These are phyloP conservation scores for Exophiala xenobiotica DNA, from an alignment of 2,329 filamentous ascomycete genomes.

Conservation along the genomic window DNA sequence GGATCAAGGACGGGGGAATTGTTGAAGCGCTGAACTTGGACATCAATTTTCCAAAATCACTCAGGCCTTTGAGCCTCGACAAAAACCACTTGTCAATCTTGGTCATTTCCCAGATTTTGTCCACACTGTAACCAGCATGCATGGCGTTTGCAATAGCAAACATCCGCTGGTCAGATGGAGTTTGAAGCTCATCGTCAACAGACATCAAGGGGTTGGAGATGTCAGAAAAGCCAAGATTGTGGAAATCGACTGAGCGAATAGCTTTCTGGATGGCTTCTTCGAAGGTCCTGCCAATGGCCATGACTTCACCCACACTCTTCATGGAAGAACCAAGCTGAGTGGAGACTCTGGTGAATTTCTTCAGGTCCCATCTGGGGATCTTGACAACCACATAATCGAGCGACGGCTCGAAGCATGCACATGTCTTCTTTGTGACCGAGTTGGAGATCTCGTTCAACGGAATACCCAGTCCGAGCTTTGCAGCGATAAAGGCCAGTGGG, in stretches of 20 bases:
- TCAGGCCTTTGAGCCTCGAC: conserved; percentile 83
- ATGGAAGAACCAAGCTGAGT: conserved; percentile 95
- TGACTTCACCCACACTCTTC: conserved; percentile 99
- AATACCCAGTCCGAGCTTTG: conserved; percentile 92
- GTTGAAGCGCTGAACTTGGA: conserved; percentile 66
- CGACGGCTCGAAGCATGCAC: conserved; percentile 96
- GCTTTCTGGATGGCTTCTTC: conserved; percentile 99
- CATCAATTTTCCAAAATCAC: conserved; percentile 82
- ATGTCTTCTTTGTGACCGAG: conserved; percentile 91
- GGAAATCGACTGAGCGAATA: conserved; percentile 90
- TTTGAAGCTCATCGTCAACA: conserved; percentile 93
- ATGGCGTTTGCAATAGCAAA: conserved; percentile 98
- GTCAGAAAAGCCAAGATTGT: conserved; percentile 92
- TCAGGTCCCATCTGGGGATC: conserved; percentile 97
- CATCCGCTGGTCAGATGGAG: conserved; percentile 92
- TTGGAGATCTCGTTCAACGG: conserved; percentile 96
- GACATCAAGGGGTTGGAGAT: conserved; percentile 83
- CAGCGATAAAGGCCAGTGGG: conserved; percentile 91
- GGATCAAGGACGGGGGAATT: conserved; percentile 64
- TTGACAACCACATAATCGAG: conserved; percentile 98
- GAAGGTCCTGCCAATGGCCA: conserved; percentile 95
- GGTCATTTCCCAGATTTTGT: conserved; percentile 97
- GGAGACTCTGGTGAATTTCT: conserved; percentile 97
- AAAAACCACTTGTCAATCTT: conserved; percentile 99
- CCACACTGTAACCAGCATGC: conserved; percentile 87